Evolutionary conservation across 2,329 filamentous ascomycete species (phyloP).

Genomic region (Pyrenophora teres): DNA sequence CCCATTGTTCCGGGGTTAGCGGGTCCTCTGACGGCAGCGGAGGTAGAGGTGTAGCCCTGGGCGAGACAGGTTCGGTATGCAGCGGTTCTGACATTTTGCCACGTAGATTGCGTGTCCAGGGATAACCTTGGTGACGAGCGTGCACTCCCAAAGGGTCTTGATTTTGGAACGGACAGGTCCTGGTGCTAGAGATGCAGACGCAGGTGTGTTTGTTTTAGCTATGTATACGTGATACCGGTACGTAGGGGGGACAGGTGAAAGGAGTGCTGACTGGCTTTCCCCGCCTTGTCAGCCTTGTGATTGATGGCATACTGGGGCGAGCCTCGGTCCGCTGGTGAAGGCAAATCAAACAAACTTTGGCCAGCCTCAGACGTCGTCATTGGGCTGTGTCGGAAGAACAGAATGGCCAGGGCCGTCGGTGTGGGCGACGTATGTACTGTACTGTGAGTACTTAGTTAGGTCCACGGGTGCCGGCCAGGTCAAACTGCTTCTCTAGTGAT

Average conservation of each 20-base stretch:
- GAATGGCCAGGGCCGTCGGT: neutral
- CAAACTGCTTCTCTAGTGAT: too few relatives aligned
- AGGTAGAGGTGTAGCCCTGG: constrained; percentile 52
- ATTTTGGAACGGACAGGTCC: neutral
- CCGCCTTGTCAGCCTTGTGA: constrained; percentile 1
- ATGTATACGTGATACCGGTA: neutral
- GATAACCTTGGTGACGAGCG: constrained; percentile 8
- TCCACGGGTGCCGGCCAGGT: neutral
- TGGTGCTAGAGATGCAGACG: constrained; percentile 2
- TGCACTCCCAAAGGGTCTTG: constrained; percentile 8
- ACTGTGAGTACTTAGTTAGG: too few relatives aligned
- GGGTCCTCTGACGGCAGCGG: constrained; percentile 54
- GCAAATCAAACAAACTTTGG: neutral
- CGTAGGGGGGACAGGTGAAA: too few relatives aligned
- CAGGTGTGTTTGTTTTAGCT: neutral
- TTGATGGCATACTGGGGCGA: constrained; percentile 3
- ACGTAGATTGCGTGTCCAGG: constrained; percentile 6
- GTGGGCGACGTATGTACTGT: neutral
- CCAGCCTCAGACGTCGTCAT: neutral
- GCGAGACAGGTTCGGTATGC: constrained; percentile 34
- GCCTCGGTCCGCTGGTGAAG: constrained; percentile 5
- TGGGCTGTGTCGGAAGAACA: neutral
- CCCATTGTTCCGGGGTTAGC: constrained; percentile 63
- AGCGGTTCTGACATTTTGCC: constrained; percentile 32
- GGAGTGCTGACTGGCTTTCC: neutral